These are phyloP conservation scores for Boechera divaricarpa DNA, from an alignment of 345 rosid genomes.

Conservation along the genomic window DNA sequence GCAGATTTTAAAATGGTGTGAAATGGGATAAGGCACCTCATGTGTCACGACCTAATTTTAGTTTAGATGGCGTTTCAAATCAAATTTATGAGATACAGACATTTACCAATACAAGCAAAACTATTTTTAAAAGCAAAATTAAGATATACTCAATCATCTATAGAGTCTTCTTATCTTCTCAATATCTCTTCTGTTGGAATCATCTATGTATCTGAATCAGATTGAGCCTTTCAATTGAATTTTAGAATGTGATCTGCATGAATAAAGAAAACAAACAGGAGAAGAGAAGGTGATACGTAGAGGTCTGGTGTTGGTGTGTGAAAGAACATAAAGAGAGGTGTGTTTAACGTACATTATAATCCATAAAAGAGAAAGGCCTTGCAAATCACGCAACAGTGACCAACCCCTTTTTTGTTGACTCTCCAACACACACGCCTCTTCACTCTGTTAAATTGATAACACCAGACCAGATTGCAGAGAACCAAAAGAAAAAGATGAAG, in stretches of 20 bases:
- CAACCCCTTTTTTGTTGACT: conserved; percentile 5
- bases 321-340: conserved; percentile 32
- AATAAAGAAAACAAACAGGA: background rate
- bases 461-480: background rate
- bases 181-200: conserved; percentile 3
- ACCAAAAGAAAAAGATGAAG: conserved; percentile 26
- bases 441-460: conserved; percentile 39
- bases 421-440: conserved; percentile 31
- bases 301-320: conserved; percentile 48
- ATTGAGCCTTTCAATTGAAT: background rate
- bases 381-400: conserved; percentile 47
- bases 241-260: conserved; percentile 36
- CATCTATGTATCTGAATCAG: conserved; percentile 1
- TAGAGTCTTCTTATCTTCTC: conserved; percentile 22
- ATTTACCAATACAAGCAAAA: conserved; percentile 10
- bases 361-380: conserved; percentile 23
- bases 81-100: background rate
- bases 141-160: conserved; percentile 18
- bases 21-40: conserved; percentile 34
- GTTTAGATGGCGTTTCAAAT: conserved; percentile 27
- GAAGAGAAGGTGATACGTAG: conserved; percentile 39
- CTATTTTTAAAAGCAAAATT: conserved; percentile 23
- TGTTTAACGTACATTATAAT: conserved; percentile 44
- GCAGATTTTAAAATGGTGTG: background rate
- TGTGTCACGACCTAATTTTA: conserved; percentile 34